These are phyloP conservation scores for Mycena leptocephala DNA, from an alignment of 768 basidiomycete species.

Conservation along the genomic window DNA sequence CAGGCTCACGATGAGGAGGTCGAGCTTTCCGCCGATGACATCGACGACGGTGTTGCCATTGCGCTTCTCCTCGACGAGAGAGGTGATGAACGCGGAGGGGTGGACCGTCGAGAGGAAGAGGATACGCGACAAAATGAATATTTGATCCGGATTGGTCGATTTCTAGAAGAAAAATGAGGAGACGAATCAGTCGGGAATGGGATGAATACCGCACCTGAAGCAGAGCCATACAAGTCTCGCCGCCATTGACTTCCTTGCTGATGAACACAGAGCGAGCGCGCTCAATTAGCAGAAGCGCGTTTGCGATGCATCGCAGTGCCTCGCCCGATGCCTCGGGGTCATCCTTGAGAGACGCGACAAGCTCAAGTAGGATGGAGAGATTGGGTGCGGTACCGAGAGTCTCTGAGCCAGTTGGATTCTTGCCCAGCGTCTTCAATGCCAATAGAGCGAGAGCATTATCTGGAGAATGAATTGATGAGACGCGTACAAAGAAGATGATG, in stretches of 20 bases:
- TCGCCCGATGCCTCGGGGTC: conserved; percentile 75
- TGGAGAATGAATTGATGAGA: conserved; percentile 47
- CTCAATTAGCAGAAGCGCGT: conserved; percentile 82
- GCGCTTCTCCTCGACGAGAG: conserved; percentile 78
- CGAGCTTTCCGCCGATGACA: conserved; percentile 74
- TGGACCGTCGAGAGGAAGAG: conserved; percentile 83
- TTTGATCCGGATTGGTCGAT: conserved; percentile 71
- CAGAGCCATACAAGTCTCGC: conserved; percentile 67
- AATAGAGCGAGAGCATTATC: conserved; percentile 79
- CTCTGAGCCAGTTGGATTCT: conserved; percentile 77
- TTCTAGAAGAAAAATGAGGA: conserved; percentile 60
- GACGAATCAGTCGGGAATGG: conserved; percentile 26
- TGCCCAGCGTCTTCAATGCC: conserved; percentile 84
- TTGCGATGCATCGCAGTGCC: conserved; percentile 85
- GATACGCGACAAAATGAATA: conserved; percentile 84
- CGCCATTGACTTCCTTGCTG: conserved; percentile 74
- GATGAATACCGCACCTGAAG: conserved; percentile 66
- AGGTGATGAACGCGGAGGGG: conserved; percentile 64
- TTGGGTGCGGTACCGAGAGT: conserved; percentile 71
- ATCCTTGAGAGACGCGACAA: conserved; percentile 70
- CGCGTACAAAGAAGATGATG: conserved; percentile 21
- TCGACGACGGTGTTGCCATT: conserved; percentile 74
- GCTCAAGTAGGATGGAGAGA: conserved; percentile 68
- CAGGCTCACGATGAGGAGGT: conserved; percentile 66
- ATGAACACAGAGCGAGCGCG: conserved; percentile 72